Evolutionary conservation across 192 early-diverging fungal species (phyloP), one percentile per base, ranked within the genome.

Genomic region (Haplosporangium gracile): DNA sequence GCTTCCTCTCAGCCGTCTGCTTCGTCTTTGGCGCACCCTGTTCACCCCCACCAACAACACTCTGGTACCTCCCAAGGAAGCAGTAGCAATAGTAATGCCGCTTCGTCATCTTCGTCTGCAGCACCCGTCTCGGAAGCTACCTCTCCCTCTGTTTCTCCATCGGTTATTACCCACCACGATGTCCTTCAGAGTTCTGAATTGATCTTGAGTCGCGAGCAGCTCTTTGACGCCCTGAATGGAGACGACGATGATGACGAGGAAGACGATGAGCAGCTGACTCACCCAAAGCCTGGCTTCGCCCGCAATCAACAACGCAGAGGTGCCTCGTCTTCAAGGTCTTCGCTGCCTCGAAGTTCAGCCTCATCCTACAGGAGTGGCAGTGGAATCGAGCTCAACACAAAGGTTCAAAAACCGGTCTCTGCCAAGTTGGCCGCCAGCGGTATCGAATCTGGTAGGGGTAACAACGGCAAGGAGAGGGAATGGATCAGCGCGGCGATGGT

Each of bases 351-450:
- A 7, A 83, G 68, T 72, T 83, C 82, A 10, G 65, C 74, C 5
- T 83, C 82, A 8, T 73, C 68, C 29, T 26, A 42, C 5, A 24
- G 45, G 38, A 47, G 36, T 11, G 57, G 60, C 42, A 74, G 75
- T 68, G 82, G 71, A 11, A 78, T 83, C 22, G 82, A 83, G 72
- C 40, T 83, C 38, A 78, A 74, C 70, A 51, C 75, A 20, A 82
- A 49, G 29, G 60, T 71, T 7, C 51, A 74, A 32, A 57, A 51
- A 36, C 57, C 34, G 20, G 32, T 77, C 75, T 8, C 57, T 60
- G 74, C 68, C 68, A 70, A 42, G 43, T 26, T 65, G 10, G 4
- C 60, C 13, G 60, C 60, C 60, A 65, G 29, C 11, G 29, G 57
- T 75, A 24, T 24, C 43, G 49, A 45, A 20, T 53, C 47, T 5